Evolutionary conservation across 495 filamentous ascomycete species (phyloP).

Genomic region (Penicillium subrubescens): DNA sequence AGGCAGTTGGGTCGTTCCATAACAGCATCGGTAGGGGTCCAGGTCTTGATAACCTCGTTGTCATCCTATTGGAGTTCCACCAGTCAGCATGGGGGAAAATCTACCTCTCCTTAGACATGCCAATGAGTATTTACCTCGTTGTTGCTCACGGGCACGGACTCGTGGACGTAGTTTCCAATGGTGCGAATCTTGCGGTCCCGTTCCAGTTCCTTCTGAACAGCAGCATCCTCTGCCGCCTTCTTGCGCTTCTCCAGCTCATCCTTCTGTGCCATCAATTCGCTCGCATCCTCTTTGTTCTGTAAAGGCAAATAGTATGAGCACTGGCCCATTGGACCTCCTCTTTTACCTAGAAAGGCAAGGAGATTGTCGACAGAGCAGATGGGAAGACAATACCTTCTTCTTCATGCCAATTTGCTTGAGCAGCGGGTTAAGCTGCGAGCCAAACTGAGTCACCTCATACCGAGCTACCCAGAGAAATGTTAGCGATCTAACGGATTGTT

Average conservation of each 20-base stretch:
- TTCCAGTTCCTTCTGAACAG: constrained; percentile 69
- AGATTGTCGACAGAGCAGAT: neutral
- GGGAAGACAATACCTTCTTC: constrained; percentile 70
- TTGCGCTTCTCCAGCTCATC: constrained; percentile 75
- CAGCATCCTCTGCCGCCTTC: constrained; percentile 71
- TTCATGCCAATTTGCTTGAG: constrained; percentile 89
- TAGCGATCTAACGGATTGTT: neutral
- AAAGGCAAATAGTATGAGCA: neutral
- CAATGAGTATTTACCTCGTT: constrained; percentile 62
- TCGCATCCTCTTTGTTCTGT: constrained; percentile 82
- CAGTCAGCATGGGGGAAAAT: neutral
- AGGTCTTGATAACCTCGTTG: constrained; percentile 73
- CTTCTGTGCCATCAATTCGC: constrained; percentile 74
- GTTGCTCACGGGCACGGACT: constrained; percentile 85
- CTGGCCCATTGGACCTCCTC: neutral
- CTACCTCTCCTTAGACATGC: neutral
- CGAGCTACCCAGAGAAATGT: constrained; percentile 53
- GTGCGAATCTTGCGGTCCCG: constrained; percentile 77
- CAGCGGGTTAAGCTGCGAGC: constrained; percentile 78
- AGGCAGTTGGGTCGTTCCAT: constrained; percentile 72
- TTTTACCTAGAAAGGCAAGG: neutral
- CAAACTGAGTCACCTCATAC: constrained; percentile 78
- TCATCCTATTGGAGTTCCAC: constrained; percentile 57
- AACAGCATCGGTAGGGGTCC: constrained; percentile 72
- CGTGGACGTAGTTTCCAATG: constrained; percentile 93